Evolutionary conservation across 2,329 filamentous ascomycete genomes (phyloP).

Genomic region (Fusarium sp.): DNA sequence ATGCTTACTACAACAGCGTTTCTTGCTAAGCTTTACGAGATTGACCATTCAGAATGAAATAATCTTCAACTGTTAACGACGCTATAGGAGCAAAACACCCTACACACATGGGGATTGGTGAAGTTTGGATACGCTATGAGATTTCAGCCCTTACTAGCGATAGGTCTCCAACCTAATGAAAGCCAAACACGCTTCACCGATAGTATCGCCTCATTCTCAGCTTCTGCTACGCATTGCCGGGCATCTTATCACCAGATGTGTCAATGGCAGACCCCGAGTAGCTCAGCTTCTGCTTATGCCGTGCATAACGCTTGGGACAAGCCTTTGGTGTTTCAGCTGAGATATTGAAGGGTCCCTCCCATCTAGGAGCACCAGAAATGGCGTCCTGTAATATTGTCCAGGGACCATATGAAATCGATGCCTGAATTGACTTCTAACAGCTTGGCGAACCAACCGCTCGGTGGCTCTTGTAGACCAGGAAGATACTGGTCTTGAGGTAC

Average conservation of each 20-base stretch:
- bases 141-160: neutral
- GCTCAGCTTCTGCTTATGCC: neutral
- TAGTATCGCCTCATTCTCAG: neutral
- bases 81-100: neutral
- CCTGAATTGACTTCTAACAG: neutral
- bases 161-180: neutral
- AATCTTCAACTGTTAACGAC: rapidly evolving
- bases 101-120: neutral
- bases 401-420: neutral
- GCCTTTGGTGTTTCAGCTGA: neutral
- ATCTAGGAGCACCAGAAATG: neutral
- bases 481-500: neutral
- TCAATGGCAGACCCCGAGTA: too few relatives aligned
- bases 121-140: neutral
- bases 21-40: neutral
- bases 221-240: neutral
- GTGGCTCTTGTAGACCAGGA: neutral
- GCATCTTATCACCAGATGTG: too few relatives aligned
- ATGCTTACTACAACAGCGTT: neutral
- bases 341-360: neutral
- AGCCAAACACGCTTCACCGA: neutral
- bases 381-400: neutral
- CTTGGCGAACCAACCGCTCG: neutral
- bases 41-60: neutral
- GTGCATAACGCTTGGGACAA: neutral